Base-by-base conservation (phyloP, 148 eudicot genomes). In the Fagopyrum homotropicum region DNA sequence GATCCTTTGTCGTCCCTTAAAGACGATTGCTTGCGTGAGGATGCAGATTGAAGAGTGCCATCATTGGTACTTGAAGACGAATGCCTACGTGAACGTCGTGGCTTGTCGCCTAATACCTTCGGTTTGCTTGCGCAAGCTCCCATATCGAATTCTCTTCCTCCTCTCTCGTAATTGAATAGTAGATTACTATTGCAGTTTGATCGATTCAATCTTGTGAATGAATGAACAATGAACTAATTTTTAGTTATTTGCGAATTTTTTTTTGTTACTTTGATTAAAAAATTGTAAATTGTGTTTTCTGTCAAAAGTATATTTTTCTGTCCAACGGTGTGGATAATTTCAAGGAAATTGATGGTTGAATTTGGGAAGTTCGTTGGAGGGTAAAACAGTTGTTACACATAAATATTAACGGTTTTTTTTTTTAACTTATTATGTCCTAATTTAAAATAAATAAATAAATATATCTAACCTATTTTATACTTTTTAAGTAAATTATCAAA, bases 91-190 rank as follows among this genome's bases (percentile, higher is more conserved):
- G 45, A 40, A 14, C 71, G 71, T 1, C 47, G 46, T 14, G 15
- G 47, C 30, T 66, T 66, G 9, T 66, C 71, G 6, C 71, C 71
- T 40, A 66, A 40, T n/a, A 66, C 47, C 71, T 66, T 66, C 15
- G 71, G 46, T n/a, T 66, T 66, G 17, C 45, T 40, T 5, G 46
- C 71, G 10, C 71, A 66, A 15, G 71, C 71, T 15, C 71, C 71
- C 71, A 66, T 66, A 30, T 29, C 44, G 46, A 15, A 14, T 17
- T 40, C 1, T 63, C 69, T 63, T 63, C 45, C 11, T 63, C 69
- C 69, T 63, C 69, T 30, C 44, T 4, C 45, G 69, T 63, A 29
- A 12, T 63, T 22, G 26, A 22, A 22, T 22, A 0, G 44, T 12
- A 63, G 30, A 63, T 57, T 63, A 57, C 8, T 6, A 5, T 19